Conservation (phyloP, 495 filamentous ascomycete genomes). For the Trichoderma erinaceum region DNA sequence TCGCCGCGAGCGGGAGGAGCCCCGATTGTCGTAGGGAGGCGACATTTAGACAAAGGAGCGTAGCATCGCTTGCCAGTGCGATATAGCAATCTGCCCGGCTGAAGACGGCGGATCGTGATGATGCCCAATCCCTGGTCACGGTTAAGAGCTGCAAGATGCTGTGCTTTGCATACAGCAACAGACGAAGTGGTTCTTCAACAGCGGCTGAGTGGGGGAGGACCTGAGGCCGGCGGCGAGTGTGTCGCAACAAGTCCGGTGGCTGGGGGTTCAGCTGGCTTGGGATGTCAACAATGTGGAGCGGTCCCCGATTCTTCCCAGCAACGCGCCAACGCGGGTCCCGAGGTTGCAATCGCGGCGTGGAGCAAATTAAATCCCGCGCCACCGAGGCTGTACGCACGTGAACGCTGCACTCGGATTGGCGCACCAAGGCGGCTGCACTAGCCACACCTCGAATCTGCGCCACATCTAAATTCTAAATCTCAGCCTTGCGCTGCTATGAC, state of each 20-base stretch:
- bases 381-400: conserved; percentile 10
- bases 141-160: not conserved
- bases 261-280: conserved; percentile 3
- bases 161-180: not conserved
- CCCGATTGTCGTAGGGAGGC: conserved; percentile 57
- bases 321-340: conserved; percentile 8
- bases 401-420: not conserved
- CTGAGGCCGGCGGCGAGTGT: not conserved
- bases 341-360: conserved; percentile 5
- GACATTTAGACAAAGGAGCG: conserved; percentile 54
- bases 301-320: conserved; percentile 1
- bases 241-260: conserved; percentile 13
- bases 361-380: conserved; percentile 11
- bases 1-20: conserved; percentile 57
- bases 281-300: conserved; percentile 12
- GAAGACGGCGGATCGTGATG: not conserved
- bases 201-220: not conserved
- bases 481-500: conserved; percentile 4
- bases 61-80: conserved; percentile 4
- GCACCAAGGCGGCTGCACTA: too few species aligned
- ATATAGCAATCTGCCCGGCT: not conserved
- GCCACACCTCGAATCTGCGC: not conserved
- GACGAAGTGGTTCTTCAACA: not conserved
- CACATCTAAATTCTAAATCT: not conserved
- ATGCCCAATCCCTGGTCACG: not conserved